Evolutionary conservation across 2,329 filamentous ascomycete genomes (phyloP), one percentile per base, ranked within the genome.

Genomic region (Aspergillus fumigatiaffinis): DNA sequence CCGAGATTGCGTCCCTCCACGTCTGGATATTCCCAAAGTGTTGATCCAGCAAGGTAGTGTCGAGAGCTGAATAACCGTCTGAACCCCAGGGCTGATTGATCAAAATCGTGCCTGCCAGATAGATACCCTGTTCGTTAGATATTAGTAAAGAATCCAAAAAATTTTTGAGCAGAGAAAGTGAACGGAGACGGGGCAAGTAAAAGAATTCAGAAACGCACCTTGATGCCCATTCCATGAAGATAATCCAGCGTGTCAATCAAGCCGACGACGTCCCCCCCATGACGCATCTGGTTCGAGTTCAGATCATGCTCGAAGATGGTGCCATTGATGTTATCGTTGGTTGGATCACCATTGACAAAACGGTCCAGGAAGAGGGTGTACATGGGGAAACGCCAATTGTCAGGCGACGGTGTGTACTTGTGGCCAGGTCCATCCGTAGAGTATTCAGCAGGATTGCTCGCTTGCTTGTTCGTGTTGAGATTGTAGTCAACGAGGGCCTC

Each of bases 351-450:
- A 63, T 88, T 87, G 46, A 86, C 84, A 64, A 83, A 88, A 58
- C 84, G 77, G 68, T 88, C 85, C 10, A 87, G 71, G 66, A 87
- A 86, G 49, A 88, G 73, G 8, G 84, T 86, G 68, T 88, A 88
- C 66, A 87, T 83, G 0, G 86, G 86, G 59, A 88, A 81, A 26
- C 86, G 79, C 86, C 86, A 88, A 63, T 84, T 87, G 0, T 74
- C 68, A 1, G 86, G 85, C 21, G 84, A 87, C 0, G 76, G 72
- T 20, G 73, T 68, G 62, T 83, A 87, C 25, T 60, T 68, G 50
- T 84, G 82, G 59, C 79, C 73, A n/a, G 72, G 73, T 81, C 83
- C 81, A 73, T 79, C 72, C 58, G 84, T 80, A 67, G 74, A 81
- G 68, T 88, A 88, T 48, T 88, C 78, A 41, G 82, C 71, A 2